Evolutionary conservation across 306 rosid genomes (phyloP).

Genomic region (Amphicarpaea edgeworthii): DNA sequence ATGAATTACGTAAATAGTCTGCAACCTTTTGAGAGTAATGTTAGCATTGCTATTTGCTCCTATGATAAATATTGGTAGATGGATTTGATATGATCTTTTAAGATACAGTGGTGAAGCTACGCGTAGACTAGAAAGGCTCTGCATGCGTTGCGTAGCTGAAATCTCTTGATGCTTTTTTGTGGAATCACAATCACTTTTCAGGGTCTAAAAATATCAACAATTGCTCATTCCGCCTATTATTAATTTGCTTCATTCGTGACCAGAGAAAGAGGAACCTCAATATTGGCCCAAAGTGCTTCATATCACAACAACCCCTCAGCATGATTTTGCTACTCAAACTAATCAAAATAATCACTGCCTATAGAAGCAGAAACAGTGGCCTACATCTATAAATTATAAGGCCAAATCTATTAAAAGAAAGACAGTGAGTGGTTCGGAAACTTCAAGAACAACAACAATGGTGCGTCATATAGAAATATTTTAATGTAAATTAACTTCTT

Average conservation of each 20-base stretch:
- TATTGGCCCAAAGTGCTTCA: conserved; percentile 16
- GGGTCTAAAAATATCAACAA: conserved; percentile 1
- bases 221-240: conserved; percentile 6
- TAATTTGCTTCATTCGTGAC: conserved; percentile 23
- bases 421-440: not conserved
- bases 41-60: too few relatives aligned
- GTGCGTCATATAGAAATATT: too few relatives aligned
- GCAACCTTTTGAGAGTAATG: too few relatives aligned
- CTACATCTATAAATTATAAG: not conserved
- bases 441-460: not conserved
- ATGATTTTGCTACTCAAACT: conserved; percentile 21
- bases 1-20: too few relatives aligned
- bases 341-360: conserved; percentile 32
- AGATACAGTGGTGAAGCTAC: conserved; percentile 24
- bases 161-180: conserved; percentile 20
- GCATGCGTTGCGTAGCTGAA: conserved; percentile 9
- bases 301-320: not conserved
- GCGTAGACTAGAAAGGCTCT: not conserved
- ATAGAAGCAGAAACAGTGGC: not conserved
- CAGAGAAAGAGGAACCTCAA: not conserved
- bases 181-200: conserved; percentile 45
- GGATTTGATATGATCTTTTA: not conserved
- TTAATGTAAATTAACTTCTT: too few relatives aligned
- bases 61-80: not conserved
- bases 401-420: not conserved